Percentiles rank a stretch among this genome's conserved stretches.
These are phyloP conservation scores for Ramularia endophylla DNA, from an alignment of 2,329 filamentous ascomycete genomes.

Conservation along the genomic window DNA sequence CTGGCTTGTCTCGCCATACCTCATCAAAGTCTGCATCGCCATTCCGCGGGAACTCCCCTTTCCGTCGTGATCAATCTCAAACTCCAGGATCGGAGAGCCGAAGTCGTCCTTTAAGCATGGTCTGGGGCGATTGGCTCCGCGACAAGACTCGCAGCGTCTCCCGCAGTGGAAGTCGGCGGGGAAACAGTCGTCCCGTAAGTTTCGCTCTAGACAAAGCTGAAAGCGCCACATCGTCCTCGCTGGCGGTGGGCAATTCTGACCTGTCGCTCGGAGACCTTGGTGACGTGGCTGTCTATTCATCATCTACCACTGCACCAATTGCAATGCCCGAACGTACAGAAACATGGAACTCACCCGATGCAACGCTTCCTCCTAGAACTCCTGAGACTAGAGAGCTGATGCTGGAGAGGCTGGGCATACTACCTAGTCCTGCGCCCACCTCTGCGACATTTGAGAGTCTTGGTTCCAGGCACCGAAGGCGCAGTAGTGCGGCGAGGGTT, in stretches of 20 bases:
- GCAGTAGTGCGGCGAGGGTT: conserved; percentile 8
- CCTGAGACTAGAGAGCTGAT: conserved; percentile 3
- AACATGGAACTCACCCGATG: conserved; percentile 22
- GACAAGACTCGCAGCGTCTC: neutral
- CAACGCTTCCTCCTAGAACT: conserved; percentile 14
- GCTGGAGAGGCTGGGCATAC: conserved; percentile 21
- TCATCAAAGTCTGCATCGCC: neutral
- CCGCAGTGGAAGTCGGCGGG: conserved; percentile 1
- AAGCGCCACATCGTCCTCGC: neutral
- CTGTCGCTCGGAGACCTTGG: conserved; percentile 11
- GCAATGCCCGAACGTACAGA: conserved; percentile 10
- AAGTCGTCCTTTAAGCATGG: neutral
- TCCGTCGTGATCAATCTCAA: too few relatives aligned
- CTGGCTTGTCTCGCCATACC: neutral
- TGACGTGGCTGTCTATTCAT: conserved; percentile 11
- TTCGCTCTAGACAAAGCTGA: neutral
- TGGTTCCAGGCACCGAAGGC: conserved; percentile 6
- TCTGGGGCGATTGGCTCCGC: neutral
- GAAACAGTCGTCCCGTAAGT: neutral
- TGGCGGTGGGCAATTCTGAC: neutral
- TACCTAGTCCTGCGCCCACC: conserved; percentile 26
- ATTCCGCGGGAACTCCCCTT: neutral
- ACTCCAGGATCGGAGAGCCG: too few relatives aligned
- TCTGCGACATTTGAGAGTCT: conserved; percentile 14
- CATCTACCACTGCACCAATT: neutral